A percentile compares a stretch with the other conserved stretches of the same genome.
phyloP scores from a whole-genome alignment of 805 yeast genomes.

The Sugiyamaella boreocaroliniensis region DNA sequence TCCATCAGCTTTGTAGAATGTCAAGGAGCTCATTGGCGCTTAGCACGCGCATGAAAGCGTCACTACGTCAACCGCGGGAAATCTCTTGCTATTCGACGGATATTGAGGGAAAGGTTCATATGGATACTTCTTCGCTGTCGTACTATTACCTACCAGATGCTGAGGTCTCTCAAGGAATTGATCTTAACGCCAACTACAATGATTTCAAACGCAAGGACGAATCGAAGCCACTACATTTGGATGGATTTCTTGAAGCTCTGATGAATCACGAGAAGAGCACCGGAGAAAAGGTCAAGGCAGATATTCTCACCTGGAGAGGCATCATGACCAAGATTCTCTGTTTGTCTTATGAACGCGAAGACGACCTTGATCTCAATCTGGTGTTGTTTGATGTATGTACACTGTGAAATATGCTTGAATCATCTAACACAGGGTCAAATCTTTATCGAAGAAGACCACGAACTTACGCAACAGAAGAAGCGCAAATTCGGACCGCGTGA shows the following conservation, averaged over 20 bases:
- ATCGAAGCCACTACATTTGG: conserved; percentile 39
- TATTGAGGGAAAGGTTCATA: conserved; percentile 36
- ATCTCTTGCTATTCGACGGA: conserved; percentile 61
- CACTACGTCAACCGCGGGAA: conserved; percentile 83
- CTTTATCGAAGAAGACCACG: conserved; percentile 35
- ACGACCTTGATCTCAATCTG: conserved; percentile 55
- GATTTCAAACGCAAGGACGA: conserved; percentile 54
- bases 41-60: conserved; percentile 36
- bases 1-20: neutral
- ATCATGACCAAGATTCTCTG: conserved; percentile 67
- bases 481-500: conserved; percentile 18
- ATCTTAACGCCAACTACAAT: conserved; percentile 58
- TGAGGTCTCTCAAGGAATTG: conserved; percentile 52
- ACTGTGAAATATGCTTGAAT: too few species aligned
- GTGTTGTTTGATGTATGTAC: conserved; percentile 49
- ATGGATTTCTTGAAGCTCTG: conserved; percentile 52
- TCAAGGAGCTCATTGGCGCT: conserved; percentile 17
- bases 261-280: conserved; percentile 46
- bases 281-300: conserved; percentile 45
- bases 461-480: conserved; percentile 22
- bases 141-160: conserved; percentile 79
- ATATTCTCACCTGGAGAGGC: conserved; percentile 81
- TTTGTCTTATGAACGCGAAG: conserved; percentile 53
- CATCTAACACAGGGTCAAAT: conserved; percentile 29
- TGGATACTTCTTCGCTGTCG: conserved; percentile 48